Conservation (phyloP, 345 rosid species). For the Corchorus capsularis region DNA sequence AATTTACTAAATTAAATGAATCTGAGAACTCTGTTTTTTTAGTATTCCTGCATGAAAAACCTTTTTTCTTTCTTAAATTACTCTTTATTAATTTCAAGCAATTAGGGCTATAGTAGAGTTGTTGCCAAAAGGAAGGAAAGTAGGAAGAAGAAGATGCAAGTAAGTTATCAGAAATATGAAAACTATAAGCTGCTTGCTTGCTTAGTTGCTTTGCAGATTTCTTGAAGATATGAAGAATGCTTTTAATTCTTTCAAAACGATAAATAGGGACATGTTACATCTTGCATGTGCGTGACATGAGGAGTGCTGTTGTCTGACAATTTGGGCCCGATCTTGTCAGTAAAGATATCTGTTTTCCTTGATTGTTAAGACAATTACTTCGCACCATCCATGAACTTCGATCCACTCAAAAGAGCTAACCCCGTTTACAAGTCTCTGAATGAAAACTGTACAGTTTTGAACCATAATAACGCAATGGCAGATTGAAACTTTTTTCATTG, state of each 20-base stretch:
- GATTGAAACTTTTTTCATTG: too few relatives aligned
- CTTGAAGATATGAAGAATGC: neutral
- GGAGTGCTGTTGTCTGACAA: neutral
- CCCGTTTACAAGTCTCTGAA: neutral
- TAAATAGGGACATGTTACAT: neutral
- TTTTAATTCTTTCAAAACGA: neutral
- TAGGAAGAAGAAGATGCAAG: neutral
- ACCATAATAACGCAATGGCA: neutral
- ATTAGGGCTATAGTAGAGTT: neutral
- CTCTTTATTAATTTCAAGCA: neutral
- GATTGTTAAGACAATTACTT: neutral
- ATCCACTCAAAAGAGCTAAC: neutral
- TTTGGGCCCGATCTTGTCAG: neutral
- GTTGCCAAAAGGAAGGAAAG: neutral
- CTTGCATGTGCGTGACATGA: conserved; percentile 18
- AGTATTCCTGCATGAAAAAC: neutral
- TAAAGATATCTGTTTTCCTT: neutral
- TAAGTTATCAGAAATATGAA: neutral
- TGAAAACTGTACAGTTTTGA: neutral
- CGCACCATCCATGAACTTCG: neutral
- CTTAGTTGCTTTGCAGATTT: neutral
- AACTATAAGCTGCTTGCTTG: neutral
- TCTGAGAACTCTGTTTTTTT: neutral
- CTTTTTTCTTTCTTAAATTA: neutral
- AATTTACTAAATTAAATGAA: neutral